phyloP scores from a whole-genome alignment of 2,329 filamentous ascomycete genomes.

The Emydomyces testavorans region DNA sequence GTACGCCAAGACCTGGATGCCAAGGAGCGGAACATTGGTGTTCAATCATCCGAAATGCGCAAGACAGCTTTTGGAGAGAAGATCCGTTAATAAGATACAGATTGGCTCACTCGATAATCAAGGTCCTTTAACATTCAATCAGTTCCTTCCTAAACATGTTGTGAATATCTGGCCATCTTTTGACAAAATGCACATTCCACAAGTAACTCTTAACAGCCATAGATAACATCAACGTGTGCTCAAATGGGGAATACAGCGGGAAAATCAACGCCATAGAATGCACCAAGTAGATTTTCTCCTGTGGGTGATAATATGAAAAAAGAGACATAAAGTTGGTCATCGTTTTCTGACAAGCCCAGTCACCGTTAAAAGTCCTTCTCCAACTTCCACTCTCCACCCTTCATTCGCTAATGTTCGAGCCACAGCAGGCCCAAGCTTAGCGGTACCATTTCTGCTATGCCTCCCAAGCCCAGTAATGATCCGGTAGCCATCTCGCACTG shows the following conservation, averaged over 20 bases:
- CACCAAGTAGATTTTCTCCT: background rate
- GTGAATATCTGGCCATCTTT: background rate
- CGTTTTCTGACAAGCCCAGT: conserved; percentile 42
- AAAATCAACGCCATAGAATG: background rate
- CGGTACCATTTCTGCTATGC: conserved; percentile 66
- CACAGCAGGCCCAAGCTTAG: conserved; percentile 69
- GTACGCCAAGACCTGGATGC: background rate
- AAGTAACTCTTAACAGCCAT: background rate
- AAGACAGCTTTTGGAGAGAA: too few relatives aligned
- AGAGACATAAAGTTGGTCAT: conserved; percentile 16
- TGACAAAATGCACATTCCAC: background rate
- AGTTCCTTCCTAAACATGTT: too few relatives aligned
- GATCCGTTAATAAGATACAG: too few relatives aligned
- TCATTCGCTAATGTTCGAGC: conserved; percentile 60
- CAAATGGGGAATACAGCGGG: background rate
- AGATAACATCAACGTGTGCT: background rate
- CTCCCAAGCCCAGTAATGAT: conserved; percentile 72
- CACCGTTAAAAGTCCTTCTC: conserved; percentile 59
- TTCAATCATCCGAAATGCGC: too few relatives aligned
- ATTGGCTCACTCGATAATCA: too few relatives aligned
- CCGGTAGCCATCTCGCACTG: conserved; percentile 48
- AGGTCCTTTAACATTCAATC: too few relatives aligned
- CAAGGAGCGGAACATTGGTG: background rate
- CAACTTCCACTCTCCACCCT: conserved; percentile 70
- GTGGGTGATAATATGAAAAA: background rate